phyloP scores from a whole-genome alignment of 352 stramenopile species.

The Pythium phragmiticola region DNA sequence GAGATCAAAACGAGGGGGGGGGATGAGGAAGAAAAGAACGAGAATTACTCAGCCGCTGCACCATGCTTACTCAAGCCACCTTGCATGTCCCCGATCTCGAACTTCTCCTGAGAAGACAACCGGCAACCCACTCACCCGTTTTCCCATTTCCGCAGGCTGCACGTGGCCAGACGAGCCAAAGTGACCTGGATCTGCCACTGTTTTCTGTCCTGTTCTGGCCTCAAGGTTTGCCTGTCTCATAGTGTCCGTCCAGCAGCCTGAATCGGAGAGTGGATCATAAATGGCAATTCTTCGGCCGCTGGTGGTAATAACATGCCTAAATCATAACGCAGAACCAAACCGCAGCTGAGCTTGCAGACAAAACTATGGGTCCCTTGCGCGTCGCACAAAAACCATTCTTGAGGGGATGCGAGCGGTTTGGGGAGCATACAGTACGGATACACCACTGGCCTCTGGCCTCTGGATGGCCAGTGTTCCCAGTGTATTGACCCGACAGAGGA shows the following conservation, averaged over 20 bases:
- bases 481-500: too few species aligned
- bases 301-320: background rate
- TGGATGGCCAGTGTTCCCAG: too few species aligned
- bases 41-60: constrained; percentile 3
- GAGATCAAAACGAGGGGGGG: constrained; percentile 6
- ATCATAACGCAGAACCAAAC: constrained; percentile 1
- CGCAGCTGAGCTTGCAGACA: constrained; percentile 22
- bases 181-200: constrained; percentile 3
- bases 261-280: background rate
- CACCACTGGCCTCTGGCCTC: background rate
- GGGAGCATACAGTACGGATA: background rate
- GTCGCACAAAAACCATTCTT: constrained; percentile 17
- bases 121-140: background rate
- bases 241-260: background rate
- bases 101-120: constrained; percentile 2
- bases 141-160: background rate
- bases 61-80: background rate
- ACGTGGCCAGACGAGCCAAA: constrained; percentile 8
- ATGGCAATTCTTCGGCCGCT: background rate
- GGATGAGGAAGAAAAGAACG: constrained; percentile 15
- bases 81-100: constrained; percentile 15
- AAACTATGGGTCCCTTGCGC: background rate
- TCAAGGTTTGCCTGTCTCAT: background rate
- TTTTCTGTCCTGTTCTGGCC: constrained; percentile 11
- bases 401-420: background rate